phyloP scores from a whole-genome alignment of 768 basidiomycete species.

The Pulveroboletus sp. region DNA sequence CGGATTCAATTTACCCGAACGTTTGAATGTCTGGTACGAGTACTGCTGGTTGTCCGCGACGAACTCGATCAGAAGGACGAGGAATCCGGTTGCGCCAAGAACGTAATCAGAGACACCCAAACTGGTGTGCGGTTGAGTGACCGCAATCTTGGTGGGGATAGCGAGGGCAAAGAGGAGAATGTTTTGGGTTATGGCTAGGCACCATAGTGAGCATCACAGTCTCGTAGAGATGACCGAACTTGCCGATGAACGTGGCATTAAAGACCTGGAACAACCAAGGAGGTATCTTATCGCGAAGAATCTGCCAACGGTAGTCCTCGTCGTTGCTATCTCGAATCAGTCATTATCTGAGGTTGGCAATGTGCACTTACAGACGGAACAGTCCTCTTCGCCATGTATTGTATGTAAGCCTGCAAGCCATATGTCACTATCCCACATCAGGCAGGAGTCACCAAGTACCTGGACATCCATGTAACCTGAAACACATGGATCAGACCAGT shows the following conservation, averaged over 20 bases:
- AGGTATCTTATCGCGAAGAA: constrained; percentile 62
- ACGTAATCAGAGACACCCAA: constrained; percentile 58
- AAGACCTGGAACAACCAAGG: constrained; percentile 54
- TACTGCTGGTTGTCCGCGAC: constrained; percentile 91
- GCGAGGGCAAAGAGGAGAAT: constrained; percentile 71
- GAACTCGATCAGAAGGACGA: constrained; percentile 67
- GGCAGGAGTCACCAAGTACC: constrained; percentile 31
- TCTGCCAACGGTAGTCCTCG: constrained; percentile 90
- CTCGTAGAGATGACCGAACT: constrained; percentile 11
- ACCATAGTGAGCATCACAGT: constrained; percentile 2
- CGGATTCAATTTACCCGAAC: constrained; percentile 31
- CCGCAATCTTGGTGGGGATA: constrained; percentile 55
- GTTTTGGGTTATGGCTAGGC: constrained; percentile 68
- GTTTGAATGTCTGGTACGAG: constrained; percentile 79
- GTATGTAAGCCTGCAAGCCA: constrained; percentile 54
- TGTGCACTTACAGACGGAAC: constrained; percentile 55
- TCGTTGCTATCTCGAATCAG: constrained; percentile 47
- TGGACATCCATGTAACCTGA: constrained; percentile 56
- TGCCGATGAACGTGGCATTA: constrained; percentile 65
- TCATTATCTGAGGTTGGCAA: neutral
- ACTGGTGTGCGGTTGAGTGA: constrained; percentile 47
- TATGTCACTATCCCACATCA: constrained; percentile 22
- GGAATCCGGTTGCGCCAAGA: constrained; percentile 56
- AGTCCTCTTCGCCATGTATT: constrained; percentile 84
- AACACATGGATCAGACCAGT: neutral